These are phyloP conservation scores for Parmelia sp. DNA, from an alignment of 495 filamentous ascomycete species.

Conservation along the genomic window DNA sequence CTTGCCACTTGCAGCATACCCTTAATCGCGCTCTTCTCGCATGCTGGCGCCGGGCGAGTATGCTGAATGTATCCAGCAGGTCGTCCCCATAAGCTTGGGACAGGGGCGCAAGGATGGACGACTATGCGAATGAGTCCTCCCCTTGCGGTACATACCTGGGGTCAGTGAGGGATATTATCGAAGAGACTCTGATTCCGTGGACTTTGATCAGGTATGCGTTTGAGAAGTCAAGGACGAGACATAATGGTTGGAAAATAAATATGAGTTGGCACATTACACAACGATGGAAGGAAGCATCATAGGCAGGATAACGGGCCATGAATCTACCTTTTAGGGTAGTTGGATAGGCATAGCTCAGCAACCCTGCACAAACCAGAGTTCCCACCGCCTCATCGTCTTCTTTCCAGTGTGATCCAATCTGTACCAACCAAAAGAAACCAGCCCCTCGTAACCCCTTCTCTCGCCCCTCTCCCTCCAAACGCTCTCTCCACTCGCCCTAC, in stretches of 20 bases:
- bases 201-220: too few species aligned
- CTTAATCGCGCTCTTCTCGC: not conserved
- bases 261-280: too few species aligned
- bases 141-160: too few species aligned
- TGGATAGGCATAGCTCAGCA: too few species aligned
- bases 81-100: not conserved
- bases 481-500: not conserved
- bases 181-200: too few species aligned
- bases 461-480: not conserved
- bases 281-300: not conserved
- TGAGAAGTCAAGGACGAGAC: too few species aligned
- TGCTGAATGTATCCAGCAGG: not conserved
- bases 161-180: too few species aligned
- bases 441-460: too few species aligned
- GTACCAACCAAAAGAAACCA: not conserved
- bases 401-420: not conserved
- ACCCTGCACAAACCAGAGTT: not conserved
- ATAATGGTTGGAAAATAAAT: too few species aligned
- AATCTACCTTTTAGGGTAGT: too few species aligned
- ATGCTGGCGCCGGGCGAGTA: not conserved
- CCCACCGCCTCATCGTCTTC: not conserved
- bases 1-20: not conserved
- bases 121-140: not conserved
- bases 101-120: not conserved
- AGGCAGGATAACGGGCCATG: not conserved